Conservation (phyloP, 805 yeast species). For the Cyberlindnera petersonii region DNA sequence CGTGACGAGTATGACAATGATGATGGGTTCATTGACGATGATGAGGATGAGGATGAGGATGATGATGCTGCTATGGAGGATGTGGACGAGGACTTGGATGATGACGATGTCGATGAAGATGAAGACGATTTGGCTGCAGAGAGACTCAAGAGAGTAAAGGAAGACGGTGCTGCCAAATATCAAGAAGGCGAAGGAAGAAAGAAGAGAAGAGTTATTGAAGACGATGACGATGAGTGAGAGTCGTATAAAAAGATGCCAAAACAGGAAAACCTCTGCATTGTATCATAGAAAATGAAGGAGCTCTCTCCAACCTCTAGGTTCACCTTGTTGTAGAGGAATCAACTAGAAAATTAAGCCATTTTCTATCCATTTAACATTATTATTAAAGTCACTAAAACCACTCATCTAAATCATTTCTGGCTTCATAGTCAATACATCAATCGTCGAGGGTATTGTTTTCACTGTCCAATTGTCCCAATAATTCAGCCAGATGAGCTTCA, state of each 20-base stretch:
- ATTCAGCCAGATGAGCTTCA: constrained; percentile 16
- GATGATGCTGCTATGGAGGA: constrained; percentile 36
- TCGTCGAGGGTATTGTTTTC: background rate
- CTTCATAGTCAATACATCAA: too few species aligned
- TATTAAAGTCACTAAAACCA: too few species aligned
- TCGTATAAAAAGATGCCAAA: too few species aligned
- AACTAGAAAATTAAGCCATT: too few species aligned
- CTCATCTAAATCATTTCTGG: too few species aligned
- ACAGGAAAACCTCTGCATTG: too few species aligned
- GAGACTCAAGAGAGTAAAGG: constrained; percentile 27
- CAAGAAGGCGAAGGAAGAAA: constrained; percentile 31
- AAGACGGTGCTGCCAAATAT: constrained; percentile 52
- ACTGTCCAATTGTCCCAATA: constrained; percentile 9
- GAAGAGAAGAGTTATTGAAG: constrained; percentile 47
- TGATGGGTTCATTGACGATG: constrained; percentile 38
- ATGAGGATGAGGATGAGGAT: constrained; percentile 51
- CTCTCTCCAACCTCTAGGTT: too few species aligned
- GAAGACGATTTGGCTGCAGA: constrained; percentile 42
- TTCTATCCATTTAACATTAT: too few species aligned
- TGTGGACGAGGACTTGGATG: constrained; percentile 29
- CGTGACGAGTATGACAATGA: constrained; percentile 39
- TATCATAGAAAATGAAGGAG: background rate
- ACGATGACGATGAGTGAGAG: constrained; percentile 47
- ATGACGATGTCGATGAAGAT: constrained; percentile 38
- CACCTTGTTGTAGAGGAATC: too few species aligned